phyloP scores from a whole-genome alignment of 202 grass and related monocot genomes.

The Setaria italica region DNA sequence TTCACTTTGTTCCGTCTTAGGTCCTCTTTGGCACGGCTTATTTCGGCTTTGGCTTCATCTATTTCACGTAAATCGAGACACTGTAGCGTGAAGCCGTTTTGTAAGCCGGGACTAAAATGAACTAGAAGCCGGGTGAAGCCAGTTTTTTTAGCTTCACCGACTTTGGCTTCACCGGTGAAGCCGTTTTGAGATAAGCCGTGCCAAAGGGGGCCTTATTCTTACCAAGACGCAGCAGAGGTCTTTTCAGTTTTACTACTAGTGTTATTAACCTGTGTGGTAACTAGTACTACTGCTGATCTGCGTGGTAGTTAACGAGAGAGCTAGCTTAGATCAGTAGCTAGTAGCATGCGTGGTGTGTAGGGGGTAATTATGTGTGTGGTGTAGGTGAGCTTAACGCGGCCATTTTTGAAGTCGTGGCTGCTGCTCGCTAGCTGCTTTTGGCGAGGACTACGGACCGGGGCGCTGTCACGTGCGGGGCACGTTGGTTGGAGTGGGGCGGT shows the following conservation, averaged over 20 bases:
- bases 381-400: slow-evolving; percentile 20
- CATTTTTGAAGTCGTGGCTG: slow-evolving; percentile 24
- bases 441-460: slow-evolving; percentile 29
- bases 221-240: neutral
- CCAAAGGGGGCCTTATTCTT: too few relatives aligned
- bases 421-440: slow-evolving; percentile 21
- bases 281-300: neutral
- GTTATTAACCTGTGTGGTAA: slow-evolving; percentile 33
- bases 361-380: slow-evolving; percentile 34
- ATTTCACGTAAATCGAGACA: too few relatives aligned
- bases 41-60: too few relatives aligned
- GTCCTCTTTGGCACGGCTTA: too few relatives aligned
- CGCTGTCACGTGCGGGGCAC: slow-evolving; percentile 58
- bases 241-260: slow-evolving; percentile 37
- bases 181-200: too few relatives aligned
- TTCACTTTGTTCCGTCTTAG: slow-evolving; percentile 59
- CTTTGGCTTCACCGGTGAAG: too few relatives aligned
- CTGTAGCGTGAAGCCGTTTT: too few relatives aligned
- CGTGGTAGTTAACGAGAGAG: neutral
- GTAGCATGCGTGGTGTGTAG: slow-evolving; percentile 34
- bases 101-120: too few relatives aligned
- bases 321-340: neutral
- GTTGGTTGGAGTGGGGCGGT: slow-evolving; percentile 60
- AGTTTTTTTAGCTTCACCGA: too few relatives aligned
- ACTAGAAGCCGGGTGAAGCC: too few relatives aligned